Percentiles rank a stretch among this genome's conserved stretches.
These are phyloP conservation scores for Boletus patriciae DNA, from an alignment of 768 basidiomycete genomes.

Conservation along the genomic window DNA sequence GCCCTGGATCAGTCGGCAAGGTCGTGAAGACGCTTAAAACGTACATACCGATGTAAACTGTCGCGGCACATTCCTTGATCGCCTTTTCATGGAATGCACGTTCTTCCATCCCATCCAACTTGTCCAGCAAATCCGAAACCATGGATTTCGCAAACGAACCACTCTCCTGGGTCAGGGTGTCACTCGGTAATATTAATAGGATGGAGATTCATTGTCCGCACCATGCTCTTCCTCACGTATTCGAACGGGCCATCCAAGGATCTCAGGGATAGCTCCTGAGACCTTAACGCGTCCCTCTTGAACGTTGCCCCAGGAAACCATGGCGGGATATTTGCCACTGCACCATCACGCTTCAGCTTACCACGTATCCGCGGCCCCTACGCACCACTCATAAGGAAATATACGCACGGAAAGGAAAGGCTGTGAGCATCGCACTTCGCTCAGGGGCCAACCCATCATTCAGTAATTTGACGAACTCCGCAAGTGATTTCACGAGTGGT, in stretches of 20 bases:
- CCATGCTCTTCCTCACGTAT: conserved; percentile 28
- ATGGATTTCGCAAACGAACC: conserved; percentile 30
- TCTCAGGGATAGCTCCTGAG: conserved; percentile 25
- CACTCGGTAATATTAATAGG: neutral
- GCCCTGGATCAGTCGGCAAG: neutral
- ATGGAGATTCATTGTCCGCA: conserved; percentile 7
- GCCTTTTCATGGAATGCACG: conserved; percentile 19
- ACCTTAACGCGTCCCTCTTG: conserved; percentile 29
- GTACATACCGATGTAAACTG: conserved; percentile 31
- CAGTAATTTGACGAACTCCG: conserved; percentile 23
- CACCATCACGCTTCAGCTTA: conserved; percentile 3
- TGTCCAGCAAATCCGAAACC: conserved; percentile 29
- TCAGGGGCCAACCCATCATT: conserved; percentile 27
- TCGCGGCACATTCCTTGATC: conserved; percentile 31
- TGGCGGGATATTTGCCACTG: conserved; percentile 29
- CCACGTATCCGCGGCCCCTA: neutral
- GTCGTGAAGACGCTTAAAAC: neutral
- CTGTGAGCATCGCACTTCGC: conserved; percentile 27
- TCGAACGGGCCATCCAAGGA: conserved; percentile 30
- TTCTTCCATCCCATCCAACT: conserved; percentile 17
- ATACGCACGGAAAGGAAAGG: conserved; percentile 31
- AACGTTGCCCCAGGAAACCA: conserved; percentile 34
- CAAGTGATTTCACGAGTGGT: conserved; percentile 27
- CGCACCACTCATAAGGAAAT: neutral
- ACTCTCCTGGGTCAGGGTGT: conserved; percentile 15